A percentile compares a stretch with the other conserved stretches of the same genome.
Evolutionary conservation across 2,329 filamentous ascomycete species (phyloP).

Genomic region (Fusarium sp.): DNA sequence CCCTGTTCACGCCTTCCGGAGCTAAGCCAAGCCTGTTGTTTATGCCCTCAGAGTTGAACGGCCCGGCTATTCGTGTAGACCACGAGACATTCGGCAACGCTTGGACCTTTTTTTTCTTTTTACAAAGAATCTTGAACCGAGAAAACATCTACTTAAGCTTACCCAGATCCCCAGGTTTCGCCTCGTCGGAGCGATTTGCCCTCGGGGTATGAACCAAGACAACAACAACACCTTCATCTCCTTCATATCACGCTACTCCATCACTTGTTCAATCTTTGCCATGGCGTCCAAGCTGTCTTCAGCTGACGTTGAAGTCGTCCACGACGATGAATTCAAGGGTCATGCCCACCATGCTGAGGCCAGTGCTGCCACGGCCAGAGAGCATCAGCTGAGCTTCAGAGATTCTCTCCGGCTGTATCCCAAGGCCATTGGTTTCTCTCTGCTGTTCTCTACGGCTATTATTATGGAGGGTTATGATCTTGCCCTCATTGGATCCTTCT

Average conservation of each 20-base stretch:
- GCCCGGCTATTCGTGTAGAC: neutral
- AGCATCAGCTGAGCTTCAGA: slow-evolving; percentile 50
- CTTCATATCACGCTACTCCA: slow-evolving; percentile 5
- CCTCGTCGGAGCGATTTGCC: neutral
- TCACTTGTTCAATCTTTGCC: slow-evolving; percentile 6
- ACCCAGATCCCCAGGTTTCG: neutral
- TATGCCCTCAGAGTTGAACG: neutral
- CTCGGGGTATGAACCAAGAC: slow-evolving; percentile 12
- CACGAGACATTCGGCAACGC: neutral
- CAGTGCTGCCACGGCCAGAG: slow-evolving; percentile 52
- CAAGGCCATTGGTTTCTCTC: slow-evolving; percentile 55
- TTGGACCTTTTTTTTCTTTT: neutral
- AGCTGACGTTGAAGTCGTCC: neutral
- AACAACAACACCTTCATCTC: slow-evolving; percentile 1
- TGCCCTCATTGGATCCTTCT: slow-evolving; percentile 54
- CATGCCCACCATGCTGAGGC: slow-evolving; percentile 26
- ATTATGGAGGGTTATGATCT: slow-evolving; percentile 56
- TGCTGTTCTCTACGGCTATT: slow-evolving; percentile 54
- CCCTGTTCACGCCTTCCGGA: neutral
- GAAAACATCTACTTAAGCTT: neutral
- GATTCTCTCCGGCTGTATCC: slow-evolving; percentile 53
- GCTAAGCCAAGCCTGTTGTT: neutral
- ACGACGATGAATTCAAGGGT: neutral
- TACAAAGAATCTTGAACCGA: neutral
- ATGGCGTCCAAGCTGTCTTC: neutral